Evolutionary conservation across 495 filamentous ascomycete species (phyloP), one percentile per base, ranked within the genome.

Genomic region (Xylaria castorea): DNA sequence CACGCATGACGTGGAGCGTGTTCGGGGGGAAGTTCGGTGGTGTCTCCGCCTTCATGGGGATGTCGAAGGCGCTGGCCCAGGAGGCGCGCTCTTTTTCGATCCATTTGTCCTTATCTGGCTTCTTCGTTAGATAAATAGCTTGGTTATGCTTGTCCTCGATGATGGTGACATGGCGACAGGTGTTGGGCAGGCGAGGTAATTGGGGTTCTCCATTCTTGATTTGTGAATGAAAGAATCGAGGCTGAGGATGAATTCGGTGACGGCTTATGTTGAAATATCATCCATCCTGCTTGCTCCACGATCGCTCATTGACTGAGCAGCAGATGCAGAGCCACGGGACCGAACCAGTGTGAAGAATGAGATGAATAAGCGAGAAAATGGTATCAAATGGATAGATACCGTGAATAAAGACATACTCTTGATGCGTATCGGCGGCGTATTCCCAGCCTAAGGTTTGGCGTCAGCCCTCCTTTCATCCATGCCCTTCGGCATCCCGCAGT

Each of bases 91-190:
- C 90, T 11, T 64, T 50, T 69, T 81, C 76, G 67, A 92, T 89
- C 87, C 88, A 94, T 73, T 83, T 82, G 75, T 87, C 88, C 78
- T 94, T 93, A 81, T 94, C 90, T 92, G 63, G 6, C 44, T 27
- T 63, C 1, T 50, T 64, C 2, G 61, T 64, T 9, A 27, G 58
- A 38, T 58, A 16, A 12, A 3, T 30, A 2, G 53, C 14, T 36
- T 60, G 55, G 30, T 36, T 34, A 20, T 3, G 5, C 5, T 32
- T 58, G 27, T 30, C 30, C 18, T 18, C 1, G 4, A 1, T 34
- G 32, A 22, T 38, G 34, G 25, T n/a, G 38, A 14, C 14, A 42
- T 7, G 20, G 57, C 8, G 34, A 61, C 32, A 4, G 32, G 32
- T 36, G 16, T 22, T 36, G 34, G 22, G 32, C 22, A 1, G 51